Base-by-base conservation (phyloP, 2,329 filamentous ascomycete genomes). In the Alternaria atra region DNA sequence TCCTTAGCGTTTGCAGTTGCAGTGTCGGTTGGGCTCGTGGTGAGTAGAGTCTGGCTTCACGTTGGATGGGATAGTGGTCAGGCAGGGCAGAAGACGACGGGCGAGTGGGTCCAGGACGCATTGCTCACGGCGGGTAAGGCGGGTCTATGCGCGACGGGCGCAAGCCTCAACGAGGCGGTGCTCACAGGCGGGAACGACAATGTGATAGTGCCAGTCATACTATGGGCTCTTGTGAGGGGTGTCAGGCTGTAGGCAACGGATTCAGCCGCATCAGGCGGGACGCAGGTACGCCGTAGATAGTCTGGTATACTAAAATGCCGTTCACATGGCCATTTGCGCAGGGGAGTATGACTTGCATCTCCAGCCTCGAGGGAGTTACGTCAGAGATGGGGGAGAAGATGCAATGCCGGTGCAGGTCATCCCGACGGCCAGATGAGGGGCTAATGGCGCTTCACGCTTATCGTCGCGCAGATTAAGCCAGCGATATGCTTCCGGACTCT, bases 141-240 rank as follows among this genome's bases (percentile, higher is more conserved):
- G 10, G 82, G 84, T 5, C 74, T 91, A 48, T 96, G 93, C 66
- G 93, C 91, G 5, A 64, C 52, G 8, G 87, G 93, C 59, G 92
- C 94, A 29, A 97, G 94, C 79, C 84, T 97, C 69, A 97, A 95
- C 53, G 95, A 99, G 82, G 94, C 95, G 27, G 94, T 97, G 47
- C 82, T 99, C 65, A 98, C 95, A 13, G 95, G 95, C 2, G 95
- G 94, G 30, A 99, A 99, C 79, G 95, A 99, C 84, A 99, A 99
- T 83, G 95, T 99, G 17, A 90, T 98, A 65, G 94, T 98, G 65
- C 95, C 95, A 4, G 88, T 99, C 58, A 89, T 97, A 52, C 81
- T 99, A 62, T 99, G 95, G 95, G 86, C 94, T 61, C 89, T 97
- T 72, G 93, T 97, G 39, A 91, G 94, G 79, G 92, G 92, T 20